Base-by-base conservation (phyloP, 202 grass and related monocot species). In the Brachypodium distachyon region DNA sequence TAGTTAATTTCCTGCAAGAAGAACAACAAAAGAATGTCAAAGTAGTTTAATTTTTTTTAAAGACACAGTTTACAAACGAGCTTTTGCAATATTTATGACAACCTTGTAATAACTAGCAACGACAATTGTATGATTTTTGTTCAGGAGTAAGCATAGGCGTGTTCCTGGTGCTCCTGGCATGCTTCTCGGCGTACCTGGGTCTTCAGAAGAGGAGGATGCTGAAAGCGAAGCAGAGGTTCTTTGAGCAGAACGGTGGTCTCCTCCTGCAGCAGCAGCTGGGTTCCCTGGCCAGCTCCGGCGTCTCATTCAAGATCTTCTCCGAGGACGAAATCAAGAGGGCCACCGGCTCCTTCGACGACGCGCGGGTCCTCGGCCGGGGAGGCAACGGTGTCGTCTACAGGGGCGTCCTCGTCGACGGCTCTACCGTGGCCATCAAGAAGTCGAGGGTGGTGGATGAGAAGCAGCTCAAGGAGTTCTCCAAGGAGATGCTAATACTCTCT, bases 191-290 rank as follows among this genome's bases (percentile, higher is more conserved):
- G 0, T 65, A 68, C 47, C 13, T 68, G 27, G 73, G 78, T 9
- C 17, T 74, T 4, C 41, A 86, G 57, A 86, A 76, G 84, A 42
- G 61, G 64, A 71, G 29, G 53, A 65, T 57, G 9, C 36, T 81
- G 43, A 43, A 60, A 52, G 46, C 77, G 0, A 86, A 86, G 65
- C 23, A 41, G 43, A 62, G 47, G 55, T 86, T 81, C 77, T 86
- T 86, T 34, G 63, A 86, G 63, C 84, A 81, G 25, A 86, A 86
- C n/a, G 84, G 84, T 1, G 83, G 83, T 4, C 47, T 86, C 16
- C 40, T 86, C 21, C 65, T 86, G 43, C 77, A 76, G 26, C 69
- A 76, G 76, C 48, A 80, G 50, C 43, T 86, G 40, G 22, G 25
- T 0, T 76, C 83, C 22, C 31, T 42, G 10, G 67, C 67, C 16